These are phyloP conservation scores for Trametes maxima DNA, from an alignment of 768 basidiomycete species.

Conservation along the genomic window DNA sequence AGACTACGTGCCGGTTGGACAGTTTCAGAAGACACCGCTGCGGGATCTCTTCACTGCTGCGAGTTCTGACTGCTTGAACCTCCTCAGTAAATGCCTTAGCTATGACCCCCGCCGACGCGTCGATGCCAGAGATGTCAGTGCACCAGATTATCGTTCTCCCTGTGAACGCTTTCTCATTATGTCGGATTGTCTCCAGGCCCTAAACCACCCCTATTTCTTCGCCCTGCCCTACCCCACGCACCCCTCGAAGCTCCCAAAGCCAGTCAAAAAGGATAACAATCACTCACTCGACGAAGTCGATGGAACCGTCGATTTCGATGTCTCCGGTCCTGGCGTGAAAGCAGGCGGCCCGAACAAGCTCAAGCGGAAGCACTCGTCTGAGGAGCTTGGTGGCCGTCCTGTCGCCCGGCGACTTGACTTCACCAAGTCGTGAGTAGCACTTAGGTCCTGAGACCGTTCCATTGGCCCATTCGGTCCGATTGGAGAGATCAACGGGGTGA, in stretches of 20 bases:
- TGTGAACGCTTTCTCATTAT: neutral
- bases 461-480: neutral
- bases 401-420: slow-evolving; percentile 78
- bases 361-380: slow-evolving; percentile 71
- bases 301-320: slow-evolving; percentile 61
- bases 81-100: slow-evolving; percentile 75
- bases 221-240: slow-evolving; percentile 86
- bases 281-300: slow-evolving; percentile 79
- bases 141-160: neutral
- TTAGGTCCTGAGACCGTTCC: too few relatives aligned
- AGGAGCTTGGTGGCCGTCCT: slow-evolving; percentile 50
- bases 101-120: slow-evolving; percentile 89
- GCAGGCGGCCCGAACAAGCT: slow-evolving; percentile 54
- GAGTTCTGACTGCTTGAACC: slow-evolving; percentile 79
- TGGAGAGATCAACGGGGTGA: neutral
- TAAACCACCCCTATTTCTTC: slow-evolving; percentile 86
- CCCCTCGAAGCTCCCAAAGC: slow-evolving; percentile 87
- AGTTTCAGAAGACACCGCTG: slow-evolving; percentile 81
- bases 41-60: slow-evolving; percentile 92
- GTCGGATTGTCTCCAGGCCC: slow-evolving; percentile 52
- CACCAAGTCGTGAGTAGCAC: slow-evolving; percentile 31
- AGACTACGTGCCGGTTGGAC: slow-evolving; percentile 84
- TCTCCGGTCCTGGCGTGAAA: slow-evolving; percentile 54
- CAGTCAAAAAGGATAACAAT: slow-evolving; percentile 43
- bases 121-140: slow-evolving; percentile 70